These are phyloP conservation scores for Castanopsis chinensis DNA, from an alignment of 306 rosid species.

Conservation along the genomic window DNA sequence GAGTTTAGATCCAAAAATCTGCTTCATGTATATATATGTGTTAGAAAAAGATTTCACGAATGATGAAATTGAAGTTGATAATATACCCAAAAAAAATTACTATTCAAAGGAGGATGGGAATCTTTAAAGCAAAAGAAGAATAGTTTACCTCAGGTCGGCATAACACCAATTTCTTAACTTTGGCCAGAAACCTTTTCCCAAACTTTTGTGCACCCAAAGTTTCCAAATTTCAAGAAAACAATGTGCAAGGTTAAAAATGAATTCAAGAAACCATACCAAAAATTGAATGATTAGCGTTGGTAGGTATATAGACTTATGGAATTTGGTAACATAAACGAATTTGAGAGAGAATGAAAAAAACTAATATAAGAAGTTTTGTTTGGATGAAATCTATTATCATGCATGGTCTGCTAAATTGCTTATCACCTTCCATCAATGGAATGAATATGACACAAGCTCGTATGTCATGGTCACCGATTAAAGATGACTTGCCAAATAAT, in stretches of 20 bases:
- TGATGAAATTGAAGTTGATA: not conserved
- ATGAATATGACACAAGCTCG: too few relatives aligned
- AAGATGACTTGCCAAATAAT: not conserved
- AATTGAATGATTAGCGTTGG: not conserved
- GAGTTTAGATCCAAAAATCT: conserved; percentile 65
- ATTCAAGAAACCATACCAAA: not conserved
- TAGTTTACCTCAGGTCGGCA: conserved; percentile 67
- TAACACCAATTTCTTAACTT: conserved; percentile 54
- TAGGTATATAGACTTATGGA: not conserved
- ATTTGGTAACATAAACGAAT: not conserved
- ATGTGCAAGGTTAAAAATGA: not conserved
- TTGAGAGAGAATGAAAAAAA: not conserved
- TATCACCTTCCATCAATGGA: too few relatives aligned
- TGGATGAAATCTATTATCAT: not conserved
- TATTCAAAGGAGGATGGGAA: not conserved
- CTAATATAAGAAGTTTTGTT: not conserved
- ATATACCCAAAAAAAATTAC: not conserved
- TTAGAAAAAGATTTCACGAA: not conserved
- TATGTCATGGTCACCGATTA: not conserved
- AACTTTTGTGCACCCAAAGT: conserved; percentile 21
- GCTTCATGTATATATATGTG: conserved; percentile 5
- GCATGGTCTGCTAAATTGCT: not conserved
- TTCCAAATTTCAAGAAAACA: not conserved
- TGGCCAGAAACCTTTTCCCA: conserved; percentile 45
- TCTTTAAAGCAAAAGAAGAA: not conserved